Evolutionary conservation across 2,329 filamentous ascomycete genomes (phyloP).

Genomic region (Sclerotinia nivalis): DNA sequence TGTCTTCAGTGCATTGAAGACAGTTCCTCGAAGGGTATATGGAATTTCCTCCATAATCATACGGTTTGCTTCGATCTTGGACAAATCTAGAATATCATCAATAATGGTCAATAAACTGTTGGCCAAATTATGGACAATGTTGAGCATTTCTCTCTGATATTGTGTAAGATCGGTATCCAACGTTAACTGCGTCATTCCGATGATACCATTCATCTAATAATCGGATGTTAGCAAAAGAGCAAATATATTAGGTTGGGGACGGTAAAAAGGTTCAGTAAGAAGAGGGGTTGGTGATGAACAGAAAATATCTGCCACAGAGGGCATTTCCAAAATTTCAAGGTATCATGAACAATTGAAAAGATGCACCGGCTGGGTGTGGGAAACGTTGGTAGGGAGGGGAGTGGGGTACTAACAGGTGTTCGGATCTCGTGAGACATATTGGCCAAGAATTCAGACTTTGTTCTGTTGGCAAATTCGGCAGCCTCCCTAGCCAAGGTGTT

Average conservation of each 20-base stretch:
- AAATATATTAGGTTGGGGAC: neutral
- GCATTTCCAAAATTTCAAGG: neutral
- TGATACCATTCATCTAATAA: slow-evolving; percentile 32
- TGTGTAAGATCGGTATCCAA: slow-evolving; percentile 92
- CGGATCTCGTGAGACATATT: slow-evolving; percentile 99
- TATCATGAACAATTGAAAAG: neutral
- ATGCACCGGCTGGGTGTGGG: neutral
- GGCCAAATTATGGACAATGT: slow-evolving; percentile 94
- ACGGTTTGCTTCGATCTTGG: slow-evolving; percentile 87
- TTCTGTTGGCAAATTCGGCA: slow-evolving; percentile 94
- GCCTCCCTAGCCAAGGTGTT: slow-evolving; percentile 96
- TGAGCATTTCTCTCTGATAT: slow-evolving; percentile 97
- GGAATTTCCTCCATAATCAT: slow-evolving; percentile 99
- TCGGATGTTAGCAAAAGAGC: slow-evolving; percentile 4
- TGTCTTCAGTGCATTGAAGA: slow-evolving; percentile 96
- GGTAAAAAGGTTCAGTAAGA: neutral
- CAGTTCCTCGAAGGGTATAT: slow-evolving; percentile 88
- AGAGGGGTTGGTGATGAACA: neutral
- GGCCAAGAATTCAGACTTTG: slow-evolving; percentile 95
- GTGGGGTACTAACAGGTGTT: slow-evolving; percentile 68
- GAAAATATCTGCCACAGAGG: neutral
- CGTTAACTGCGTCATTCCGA: slow-evolving; percentile 83
- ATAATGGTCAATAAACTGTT: slow-evolving; percentile 97
- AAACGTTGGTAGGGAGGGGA: neutral
- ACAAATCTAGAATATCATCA: slow-evolving; percentile 75